Evolutionary conservation across 2,329 filamentous ascomycete species (phyloP).

Genomic region (Achaetomium macrosporum): DNA sequence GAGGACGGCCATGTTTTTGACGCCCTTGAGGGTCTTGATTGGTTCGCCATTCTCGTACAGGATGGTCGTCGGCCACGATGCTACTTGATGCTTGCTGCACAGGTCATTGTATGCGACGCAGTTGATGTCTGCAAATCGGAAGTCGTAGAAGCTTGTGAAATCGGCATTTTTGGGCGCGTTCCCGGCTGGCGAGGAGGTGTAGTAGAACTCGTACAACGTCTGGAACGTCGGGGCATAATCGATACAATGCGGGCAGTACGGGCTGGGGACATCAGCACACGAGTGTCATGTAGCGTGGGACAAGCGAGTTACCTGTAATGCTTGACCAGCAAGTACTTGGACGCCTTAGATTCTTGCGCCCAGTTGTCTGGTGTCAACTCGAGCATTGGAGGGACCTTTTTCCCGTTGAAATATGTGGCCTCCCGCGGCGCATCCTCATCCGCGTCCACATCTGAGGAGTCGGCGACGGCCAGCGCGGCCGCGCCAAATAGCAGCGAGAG

Average conservation of each 20-base stretch:
- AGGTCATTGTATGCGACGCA: slow-evolving; percentile 78
- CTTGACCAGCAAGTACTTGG: slow-evolving; percentile 52
- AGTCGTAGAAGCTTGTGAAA: slow-evolving; percentile 81
- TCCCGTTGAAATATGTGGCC: slow-evolving; percentile 59
- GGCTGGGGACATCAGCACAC: slow-evolving; percentile 37
- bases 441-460: slow-evolving; percentile 28
- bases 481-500: slow-evolving; percentile 44
- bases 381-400: slow-evolving; percentile 59
- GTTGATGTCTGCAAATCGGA: slow-evolving; percentile 80
- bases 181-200: slow-evolving; percentile 70
- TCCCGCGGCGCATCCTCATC: slow-evolving; percentile 35
- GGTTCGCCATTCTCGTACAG: slow-evolving; percentile 75
- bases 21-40: slow-evolving; percentile 58
- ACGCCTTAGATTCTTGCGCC: slow-evolving; percentile 48
- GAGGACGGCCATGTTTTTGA: slow-evolving; percentile 60
- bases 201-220: slow-evolving; percentile 90
- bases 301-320: slow-evolving; percentile 56
- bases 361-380: slow-evolving; percentile 55
- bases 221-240: slow-evolving; percentile 80
- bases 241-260: slow-evolving; percentile 66
- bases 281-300: slow-evolving; percentile 6
- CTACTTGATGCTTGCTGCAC: slow-evolving; percentile 62
- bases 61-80: slow-evolving; percentile 68
- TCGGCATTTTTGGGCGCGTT: slow-evolving; percentile 47
- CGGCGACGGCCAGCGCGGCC: slow-evolving; percentile 34